Conservation (phyloP, 225 moss, liverwort and hornwort genomes). For the Physcomitrium patens region DNA sequence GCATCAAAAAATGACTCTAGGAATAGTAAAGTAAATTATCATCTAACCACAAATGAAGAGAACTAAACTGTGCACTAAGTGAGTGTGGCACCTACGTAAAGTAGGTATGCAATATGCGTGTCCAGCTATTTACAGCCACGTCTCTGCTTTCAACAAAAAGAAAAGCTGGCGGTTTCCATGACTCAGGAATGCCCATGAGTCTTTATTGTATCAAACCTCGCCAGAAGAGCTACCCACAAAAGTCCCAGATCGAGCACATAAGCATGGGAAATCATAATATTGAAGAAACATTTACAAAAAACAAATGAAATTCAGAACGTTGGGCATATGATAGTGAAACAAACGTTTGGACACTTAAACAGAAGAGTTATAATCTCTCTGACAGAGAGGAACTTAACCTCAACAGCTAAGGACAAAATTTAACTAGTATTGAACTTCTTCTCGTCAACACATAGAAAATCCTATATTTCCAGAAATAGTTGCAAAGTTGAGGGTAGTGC, state of each 20-base stretch:
- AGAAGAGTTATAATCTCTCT: conserved; percentile 29
- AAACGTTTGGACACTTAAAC: conserved; percentile 27
- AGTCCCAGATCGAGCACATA: conserved; percentile 13
- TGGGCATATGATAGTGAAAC: conserved; percentile 23
- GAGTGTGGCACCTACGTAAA: no score
- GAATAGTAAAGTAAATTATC: no score
- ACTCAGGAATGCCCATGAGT: background rate
- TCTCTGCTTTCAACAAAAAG: no score
- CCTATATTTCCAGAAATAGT: conserved; percentile 38
- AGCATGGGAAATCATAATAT: background rate
- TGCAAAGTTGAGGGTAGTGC: conserved; percentile 37
- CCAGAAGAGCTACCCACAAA: background rate
- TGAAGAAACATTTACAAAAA: conserved; percentile 36
- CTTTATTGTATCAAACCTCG: background rate
- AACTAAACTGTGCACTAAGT: no score
- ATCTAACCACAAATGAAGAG: no score
- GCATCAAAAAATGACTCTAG: no score
- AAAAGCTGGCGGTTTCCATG: background rate
- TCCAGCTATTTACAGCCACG: no score
- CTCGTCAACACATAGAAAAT: conserved; percentile 32
- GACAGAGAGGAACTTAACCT: conserved; percentile 17
- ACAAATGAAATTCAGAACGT: conserved; percentile 34
- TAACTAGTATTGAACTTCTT: conserved; percentile 32
- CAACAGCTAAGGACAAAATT: conserved; percentile 43
- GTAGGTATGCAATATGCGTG: no score